Evolutionary conservation across 352 stramenopile species (phyloP).

Genomic region (Globisporangium carolinianum): DNA sequence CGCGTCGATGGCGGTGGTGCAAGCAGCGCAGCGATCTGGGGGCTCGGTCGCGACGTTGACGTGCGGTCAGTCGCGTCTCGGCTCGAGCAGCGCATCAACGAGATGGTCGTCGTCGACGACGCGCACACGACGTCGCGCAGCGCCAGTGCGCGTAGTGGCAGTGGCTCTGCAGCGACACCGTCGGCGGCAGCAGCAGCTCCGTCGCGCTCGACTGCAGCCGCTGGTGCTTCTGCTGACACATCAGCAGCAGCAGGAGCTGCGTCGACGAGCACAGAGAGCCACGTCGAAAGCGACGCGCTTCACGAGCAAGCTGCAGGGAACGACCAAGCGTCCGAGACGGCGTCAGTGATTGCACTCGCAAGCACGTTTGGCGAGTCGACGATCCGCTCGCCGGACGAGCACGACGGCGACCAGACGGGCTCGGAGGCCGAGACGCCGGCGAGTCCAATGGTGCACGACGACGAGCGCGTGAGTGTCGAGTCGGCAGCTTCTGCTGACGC

Average conservation of each 20-base stretch:
- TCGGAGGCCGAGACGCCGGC: slow-evolving; percentile 30
- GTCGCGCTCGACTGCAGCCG: not conserved
- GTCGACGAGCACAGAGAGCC: not conserved
- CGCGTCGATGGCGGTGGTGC: slow-evolving; percentile 22
- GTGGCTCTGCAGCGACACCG: not conserved
- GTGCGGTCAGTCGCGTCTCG: slow-evolving; percentile 63
- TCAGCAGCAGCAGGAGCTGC: not conserved
- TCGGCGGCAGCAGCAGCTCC: not conserved
- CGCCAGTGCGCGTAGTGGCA: not conserved
- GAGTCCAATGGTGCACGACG: slow-evolving; percentile 19
- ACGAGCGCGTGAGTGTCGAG: slow-evolving; percentile 2
- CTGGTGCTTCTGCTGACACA: no score
- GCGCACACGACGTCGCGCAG: slow-evolving; percentile 7
- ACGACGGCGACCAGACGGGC: slow-evolving; percentile 40
- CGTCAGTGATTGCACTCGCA: slow-evolving; percentile 74
- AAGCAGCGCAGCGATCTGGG: slow-evolving; percentile 27
- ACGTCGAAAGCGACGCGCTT: not conserved
- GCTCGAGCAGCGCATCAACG: slow-evolving; percentile 67
- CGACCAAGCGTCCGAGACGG: slow-evolving; percentile 40
- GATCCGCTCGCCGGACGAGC: slow-evolving; percentile 59
- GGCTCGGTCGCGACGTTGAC: slow-evolving; percentile 35
- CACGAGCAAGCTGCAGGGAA: slow-evolving; percentile 16
- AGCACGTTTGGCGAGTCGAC: slow-evolving; percentile 81
- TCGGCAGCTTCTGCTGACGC: slow-evolving; percentile 28
- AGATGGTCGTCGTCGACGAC: slow-evolving; percentile 35